Evolutionary conservation across 2,329 filamentous ascomycete species (phyloP).

Genomic region (Fusarium fracticaudum): DNA sequence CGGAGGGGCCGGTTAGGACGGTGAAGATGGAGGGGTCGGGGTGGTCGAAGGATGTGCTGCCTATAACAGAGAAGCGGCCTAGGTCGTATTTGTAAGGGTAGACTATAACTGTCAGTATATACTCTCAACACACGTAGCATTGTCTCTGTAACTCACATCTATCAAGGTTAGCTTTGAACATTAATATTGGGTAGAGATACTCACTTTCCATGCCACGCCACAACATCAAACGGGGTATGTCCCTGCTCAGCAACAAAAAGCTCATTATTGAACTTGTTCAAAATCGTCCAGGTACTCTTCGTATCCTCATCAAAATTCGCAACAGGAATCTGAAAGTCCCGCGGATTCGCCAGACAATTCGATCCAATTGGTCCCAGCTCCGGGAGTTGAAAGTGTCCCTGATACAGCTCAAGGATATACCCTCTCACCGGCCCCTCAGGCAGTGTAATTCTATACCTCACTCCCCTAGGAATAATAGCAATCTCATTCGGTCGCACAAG

Average conservation of each 20-base stretch:
- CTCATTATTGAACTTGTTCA: constrained; percentile 72
- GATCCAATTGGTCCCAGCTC: constrained; percentile 78
- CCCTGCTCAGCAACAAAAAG: constrained; percentile 67
- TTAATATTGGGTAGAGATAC: constrained; percentile 47
- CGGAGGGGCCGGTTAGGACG: constrained; percentile 71
- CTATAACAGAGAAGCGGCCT: constrained; percentile 78
- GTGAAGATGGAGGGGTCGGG: constrained; percentile 84
- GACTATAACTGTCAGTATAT: constrained; percentile 10
- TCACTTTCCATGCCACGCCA: constrained; percentile 84
- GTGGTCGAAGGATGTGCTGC: constrained; percentile 72
- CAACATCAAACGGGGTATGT: constrained; percentile 82
- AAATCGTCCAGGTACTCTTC: constrained; percentile 58
- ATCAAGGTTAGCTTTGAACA: not conserved
- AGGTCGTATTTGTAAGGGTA: constrained; percentile 84
- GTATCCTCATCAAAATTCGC: constrained; percentile 73
- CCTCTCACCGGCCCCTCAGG: constrained; percentile 70
- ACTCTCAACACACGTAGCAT: fast-evolving
- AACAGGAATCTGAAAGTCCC: constrained; percentile 79
- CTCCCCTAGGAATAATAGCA: constrained; percentile 75
- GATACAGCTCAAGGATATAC: constrained; percentile 79
- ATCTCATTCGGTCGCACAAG: constrained; percentile 83
- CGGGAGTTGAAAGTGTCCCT: constrained; percentile 75
- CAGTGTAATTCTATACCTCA: constrained; percentile 75
- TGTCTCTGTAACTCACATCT: constrained; percentile 21
- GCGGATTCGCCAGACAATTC: constrained; percentile 75